Conservation (phyloP, 495 filamentous ascomycete species). For the Daldinia loculata region DNA sequence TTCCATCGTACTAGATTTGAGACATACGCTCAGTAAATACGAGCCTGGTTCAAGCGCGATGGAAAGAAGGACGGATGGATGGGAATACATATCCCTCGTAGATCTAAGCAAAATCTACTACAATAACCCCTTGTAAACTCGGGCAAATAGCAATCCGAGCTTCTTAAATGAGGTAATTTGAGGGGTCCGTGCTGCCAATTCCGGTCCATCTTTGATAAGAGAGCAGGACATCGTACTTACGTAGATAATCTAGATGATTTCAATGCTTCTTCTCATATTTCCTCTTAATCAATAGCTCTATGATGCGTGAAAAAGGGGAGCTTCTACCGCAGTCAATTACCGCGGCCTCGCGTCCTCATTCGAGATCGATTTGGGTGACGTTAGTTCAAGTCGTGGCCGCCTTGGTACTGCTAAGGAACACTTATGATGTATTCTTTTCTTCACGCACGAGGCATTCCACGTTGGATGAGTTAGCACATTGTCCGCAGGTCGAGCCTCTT, state of each 20-base stretch:
- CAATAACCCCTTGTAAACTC: too few relatives aligned
- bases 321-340: constrained; percentile 25
- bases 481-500: constrained; percentile 42
- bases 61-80: too few relatives aligned
- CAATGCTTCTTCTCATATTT: not conserved
- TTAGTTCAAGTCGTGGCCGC: constrained; percentile 5
- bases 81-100: too few relatives aligned
- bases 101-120: too few relatives aligned
- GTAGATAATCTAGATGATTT: not conserved
- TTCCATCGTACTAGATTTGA: too few relatives aligned
- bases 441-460: not conserved
- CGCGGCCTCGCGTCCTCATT: not conserved
- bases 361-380: constrained; percentile 10
- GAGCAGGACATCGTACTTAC: not conserved
- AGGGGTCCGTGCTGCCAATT: not conserved
- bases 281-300: not conserved
- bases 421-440: constrained; percentile 9
- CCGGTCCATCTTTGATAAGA: not conserved
- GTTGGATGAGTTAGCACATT: constrained; percentile 19
- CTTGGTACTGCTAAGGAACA: constrained; percentile 10
- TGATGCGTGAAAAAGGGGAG: constrained; percentile 22
- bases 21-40: too few relatives aligned
- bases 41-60: too few relatives aligned
- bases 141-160: not conserved
- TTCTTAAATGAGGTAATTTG: not conserved